These are phyloP conservation scores for Penicillium sp. DNA, from an alignment of 2,329 filamentous ascomycete species.

Conservation along the genomic window DNA sequence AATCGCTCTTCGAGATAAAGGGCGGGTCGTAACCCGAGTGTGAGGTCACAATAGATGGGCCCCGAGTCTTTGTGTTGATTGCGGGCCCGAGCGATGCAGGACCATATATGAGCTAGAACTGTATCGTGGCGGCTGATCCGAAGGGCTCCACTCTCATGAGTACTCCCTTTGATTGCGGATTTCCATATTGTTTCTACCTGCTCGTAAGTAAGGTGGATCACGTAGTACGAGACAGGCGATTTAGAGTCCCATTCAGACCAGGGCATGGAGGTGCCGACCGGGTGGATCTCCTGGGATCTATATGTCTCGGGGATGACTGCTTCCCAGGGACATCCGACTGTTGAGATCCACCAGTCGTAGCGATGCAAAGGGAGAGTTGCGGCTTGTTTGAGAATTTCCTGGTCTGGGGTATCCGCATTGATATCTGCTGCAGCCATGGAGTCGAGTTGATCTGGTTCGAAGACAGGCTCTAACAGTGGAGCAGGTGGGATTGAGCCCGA, in stretches of 20 bases:
- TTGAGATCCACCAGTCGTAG: conserved; percentile 50
- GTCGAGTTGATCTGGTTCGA: conserved; percentile 46
- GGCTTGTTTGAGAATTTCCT: conserved; percentile 27
- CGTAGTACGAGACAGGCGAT: conserved; percentile 31
- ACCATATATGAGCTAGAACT: conserved; percentile 50
- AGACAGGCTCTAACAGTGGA: conserved; percentile 31
- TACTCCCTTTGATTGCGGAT: conserved; percentile 7
- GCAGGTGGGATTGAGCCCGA: neutral
- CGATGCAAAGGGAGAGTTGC: conserved; percentile 45
- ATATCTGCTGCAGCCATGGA: conserved; percentile 25
- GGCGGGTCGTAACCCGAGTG: conserved; percentile 4
- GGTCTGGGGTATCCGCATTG: conserved; percentile 18
- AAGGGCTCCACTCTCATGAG: conserved; percentile 4
- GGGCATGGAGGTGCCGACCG: conserved; percentile 41
- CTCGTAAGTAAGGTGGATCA: conserved; percentile 40
- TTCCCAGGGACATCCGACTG: conserved; percentile 12
- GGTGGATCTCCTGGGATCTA: conserved; percentile 26
- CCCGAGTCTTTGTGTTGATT: conserved; percentile 10
- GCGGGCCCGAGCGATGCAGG: conserved; percentile 46
- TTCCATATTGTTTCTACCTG: conserved; percentile 40
- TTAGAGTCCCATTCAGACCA: conserved; percentile 42
- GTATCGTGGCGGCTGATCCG: conserved; percentile 47
- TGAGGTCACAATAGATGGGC: conserved; percentile 14
- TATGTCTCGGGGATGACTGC: conserved; percentile 10
- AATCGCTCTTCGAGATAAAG: conserved; percentile 8